These are phyloP conservation scores for Cyberlindnera mrakii DNA, from an alignment of 805 yeast species.

Conservation along the genomic window DNA sequence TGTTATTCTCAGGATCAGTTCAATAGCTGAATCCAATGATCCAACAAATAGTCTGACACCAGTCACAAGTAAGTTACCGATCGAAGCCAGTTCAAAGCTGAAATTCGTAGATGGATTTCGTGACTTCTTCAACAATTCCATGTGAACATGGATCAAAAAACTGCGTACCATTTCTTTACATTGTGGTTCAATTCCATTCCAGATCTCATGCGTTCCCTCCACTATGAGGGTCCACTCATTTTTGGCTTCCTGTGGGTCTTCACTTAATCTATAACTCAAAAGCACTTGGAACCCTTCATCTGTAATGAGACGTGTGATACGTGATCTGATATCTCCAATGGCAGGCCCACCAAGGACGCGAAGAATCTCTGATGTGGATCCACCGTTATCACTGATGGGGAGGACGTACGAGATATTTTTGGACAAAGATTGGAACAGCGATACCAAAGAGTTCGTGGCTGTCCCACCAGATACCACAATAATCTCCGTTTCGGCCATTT, in stretches of 20 bases:
- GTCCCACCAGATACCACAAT: constrained; percentile 71
- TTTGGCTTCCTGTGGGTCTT: constrained; percentile 46
- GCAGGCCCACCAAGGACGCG: constrained; percentile 93
- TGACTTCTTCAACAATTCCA: constrained; percentile 64
- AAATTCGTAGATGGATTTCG: constrained; percentile 53
- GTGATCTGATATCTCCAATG: constrained; percentile 83
- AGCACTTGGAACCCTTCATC: constrained; percentile 33
- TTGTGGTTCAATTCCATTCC: constrained; percentile 56
- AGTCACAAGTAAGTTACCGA: constrained; percentile 79
- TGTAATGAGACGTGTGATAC: constrained; percentile 71
- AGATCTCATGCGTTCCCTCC: constrained; percentile 68
- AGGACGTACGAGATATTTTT: constrained; percentile 54
- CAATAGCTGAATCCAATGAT: constrained; percentile 78
- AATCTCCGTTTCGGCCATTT: constrained; percentile 1
- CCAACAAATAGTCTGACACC: constrained; percentile 82
- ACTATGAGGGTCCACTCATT: constrained; percentile 72
- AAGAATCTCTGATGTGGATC: constrained; percentile 84
- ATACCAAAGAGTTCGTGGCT: constrained; percentile 76
- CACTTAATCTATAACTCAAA: constrained; percentile 46
- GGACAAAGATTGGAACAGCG: constrained; percentile 43
- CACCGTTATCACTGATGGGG: constrained; percentile 91
- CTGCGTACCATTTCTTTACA: constrained; percentile 67
- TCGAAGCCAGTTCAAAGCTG: constrained; percentile 68
- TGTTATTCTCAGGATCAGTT: constrained; percentile 60
- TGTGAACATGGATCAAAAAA: constrained; percentile 72